Base-by-base conservation (phyloP, 441 rosid genomes). In the Eutrema salsugineum region DNA sequence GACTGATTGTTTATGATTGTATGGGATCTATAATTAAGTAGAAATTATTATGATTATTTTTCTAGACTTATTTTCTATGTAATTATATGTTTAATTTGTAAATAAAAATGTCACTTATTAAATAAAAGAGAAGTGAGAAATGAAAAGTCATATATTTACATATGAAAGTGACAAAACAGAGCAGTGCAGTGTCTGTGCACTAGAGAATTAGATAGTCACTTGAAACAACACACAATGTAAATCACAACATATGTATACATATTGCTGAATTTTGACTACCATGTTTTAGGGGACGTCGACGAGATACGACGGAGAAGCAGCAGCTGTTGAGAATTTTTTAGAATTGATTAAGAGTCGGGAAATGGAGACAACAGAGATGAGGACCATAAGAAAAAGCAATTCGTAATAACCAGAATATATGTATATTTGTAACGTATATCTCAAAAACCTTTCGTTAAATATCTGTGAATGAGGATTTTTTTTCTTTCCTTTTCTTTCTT, bases 351-450 rank as follows among this genome's bases (percentile, higher is more conserved):
- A 48, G 33, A 89, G 80, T 63, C 83, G 80, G 38, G 81, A 17
- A 43, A 80, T 89, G 50, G 90, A 86, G 14, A 83, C 56, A 19
- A 43, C 57, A 1, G 84, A 61, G 62, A 86, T 72, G 19, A 86
- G 20, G 43, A 92, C n/a, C 86, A 88, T 84, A 28, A 93, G 79
- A 44, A 71, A n/a, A n/a, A n/a, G n/a, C n/a, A n/a, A n/a, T n/a
- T n/a, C n/a, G n/a, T n/a, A n/a, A n/a, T n/a, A n/a, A n/a, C n/a
- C n/a, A n/a, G n/a, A n/a, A n/a, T n/a, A n/a, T n/a, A n/a, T n/a
- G n/a, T n/a, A n/a, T n/a, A n/a, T n/a, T n/a, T n/a, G n/a, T n/a
- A n/a, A n/a, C n/a, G 78, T 75, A 53, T 66, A 66, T 68, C 43
- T 36, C 70, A 35, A 7, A 57, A 38, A 71, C 44, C 22, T 72